These are phyloP conservation scores for Geranium brycei DNA, from an alignment of 345 rosid species.

Conservation along the genomic window DNA sequence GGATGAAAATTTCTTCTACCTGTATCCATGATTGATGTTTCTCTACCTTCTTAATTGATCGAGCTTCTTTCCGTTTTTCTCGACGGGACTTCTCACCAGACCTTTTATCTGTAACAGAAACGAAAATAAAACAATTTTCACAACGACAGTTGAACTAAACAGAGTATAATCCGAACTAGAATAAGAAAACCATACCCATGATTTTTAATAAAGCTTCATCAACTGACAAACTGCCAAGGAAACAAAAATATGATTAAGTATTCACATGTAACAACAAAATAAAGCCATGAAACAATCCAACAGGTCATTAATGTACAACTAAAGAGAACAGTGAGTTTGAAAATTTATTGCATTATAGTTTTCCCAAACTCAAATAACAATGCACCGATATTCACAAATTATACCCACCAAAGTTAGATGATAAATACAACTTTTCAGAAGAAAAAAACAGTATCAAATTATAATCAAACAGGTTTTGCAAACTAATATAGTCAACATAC, in stretches of 20 bases:
- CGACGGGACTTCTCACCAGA: constrained; percentile 30
- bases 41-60: constrained; percentile 27
- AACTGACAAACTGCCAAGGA: constrained; percentile 6
- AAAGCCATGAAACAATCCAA: background rate
- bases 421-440: too few relatives aligned
- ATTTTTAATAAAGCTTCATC: background rate
- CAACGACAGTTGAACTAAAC: background rate
- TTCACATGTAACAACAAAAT: background rate
- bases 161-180: background rate
- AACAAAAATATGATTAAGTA: background rate
- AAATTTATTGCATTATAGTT: too few relatives aligned
- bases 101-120: constrained; percentile 11
- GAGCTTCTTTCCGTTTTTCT: constrained; percentile 55
- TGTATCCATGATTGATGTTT: constrained; percentile 53
- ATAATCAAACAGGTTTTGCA: too few relatives aligned
- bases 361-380: too few relatives aligned
- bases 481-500: too few relatives aligned
- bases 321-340: too few relatives aligned
- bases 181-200: constrained; percentile 10
- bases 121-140: constrained; percentile 2
- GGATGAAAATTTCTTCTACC: constrained; percentile 18
- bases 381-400: too few relatives aligned
- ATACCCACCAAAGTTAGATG: too few relatives aligned
- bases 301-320: background rate
- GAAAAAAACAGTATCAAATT: too few relatives aligned